Conservation (phyloP, 192 early-diverging fungal species). For the Gonapodya sp. region DNA sequence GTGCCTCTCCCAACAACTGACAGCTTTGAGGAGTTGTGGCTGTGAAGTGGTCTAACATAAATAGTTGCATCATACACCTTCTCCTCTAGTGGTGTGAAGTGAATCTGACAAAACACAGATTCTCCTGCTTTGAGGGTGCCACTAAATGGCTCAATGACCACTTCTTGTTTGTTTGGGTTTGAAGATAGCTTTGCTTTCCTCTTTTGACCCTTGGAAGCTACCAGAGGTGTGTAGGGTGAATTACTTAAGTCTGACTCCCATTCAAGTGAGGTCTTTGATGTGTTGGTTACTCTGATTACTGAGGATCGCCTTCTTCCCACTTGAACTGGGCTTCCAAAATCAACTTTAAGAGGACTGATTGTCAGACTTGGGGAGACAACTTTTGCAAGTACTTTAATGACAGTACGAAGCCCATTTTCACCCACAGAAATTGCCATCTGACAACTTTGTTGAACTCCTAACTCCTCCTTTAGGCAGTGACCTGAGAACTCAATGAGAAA, state of each 20-base stretch:
- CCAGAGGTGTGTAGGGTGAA: background rate
- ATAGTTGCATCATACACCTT: background rate
- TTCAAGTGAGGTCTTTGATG: background rate
- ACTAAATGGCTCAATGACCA: background rate
- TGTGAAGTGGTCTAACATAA: background rate
- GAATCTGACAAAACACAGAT: background rate
- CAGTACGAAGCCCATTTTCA: background rate
- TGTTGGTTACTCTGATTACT: background rate
- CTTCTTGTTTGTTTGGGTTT: background rate
- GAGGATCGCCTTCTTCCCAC: background rate
- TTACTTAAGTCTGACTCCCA: background rate
- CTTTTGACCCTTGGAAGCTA: background rate
- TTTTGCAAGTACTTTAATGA: background rate
- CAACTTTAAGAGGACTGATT: background rate
- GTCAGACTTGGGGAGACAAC: background rate
- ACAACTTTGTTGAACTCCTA: background rate
- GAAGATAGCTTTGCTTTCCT: background rate
- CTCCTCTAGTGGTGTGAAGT: background rate
- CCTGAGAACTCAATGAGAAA: background rate
- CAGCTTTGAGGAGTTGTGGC: background rate
- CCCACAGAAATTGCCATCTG: background rate
- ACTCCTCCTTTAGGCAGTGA: background rate
- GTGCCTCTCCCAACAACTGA: background rate
- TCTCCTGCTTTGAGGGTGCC: background rate
- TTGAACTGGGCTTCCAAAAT: background rate